These are phyloP conservation scores for Gossypium lobatum DNA, from an alignment of 441 rosid species.

Conservation along the genomic window DNA sequence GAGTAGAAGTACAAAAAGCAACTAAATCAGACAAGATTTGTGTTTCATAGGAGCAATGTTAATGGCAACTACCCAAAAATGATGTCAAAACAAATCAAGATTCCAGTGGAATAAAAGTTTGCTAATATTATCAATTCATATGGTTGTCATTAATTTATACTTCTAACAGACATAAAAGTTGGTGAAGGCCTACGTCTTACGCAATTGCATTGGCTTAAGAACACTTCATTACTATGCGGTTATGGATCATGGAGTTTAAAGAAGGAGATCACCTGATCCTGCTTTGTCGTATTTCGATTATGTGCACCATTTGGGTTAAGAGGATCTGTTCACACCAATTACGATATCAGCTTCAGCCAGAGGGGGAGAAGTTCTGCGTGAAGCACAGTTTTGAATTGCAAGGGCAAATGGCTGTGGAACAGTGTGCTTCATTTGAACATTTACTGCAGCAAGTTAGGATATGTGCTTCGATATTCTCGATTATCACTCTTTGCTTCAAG, in stretches of 20 bases:
- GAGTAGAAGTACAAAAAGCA: constrained; percentile 50
- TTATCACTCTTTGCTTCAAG: constrained; percentile 24
- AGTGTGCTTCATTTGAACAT: constrained; percentile 55
- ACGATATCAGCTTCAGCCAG: constrained; percentile 31
- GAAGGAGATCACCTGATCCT: constrained; percentile 39
- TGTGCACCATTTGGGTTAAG: constrained; percentile 30
- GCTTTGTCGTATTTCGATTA: constrained; percentile 30
- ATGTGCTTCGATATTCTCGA: constrained; percentile 32
- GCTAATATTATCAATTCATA: not conserved
- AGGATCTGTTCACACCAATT: constrained; percentile 28
- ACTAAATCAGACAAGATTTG: constrained; percentile 13
- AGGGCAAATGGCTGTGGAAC: constrained; percentile 89
- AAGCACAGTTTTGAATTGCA: constrained; percentile 86
- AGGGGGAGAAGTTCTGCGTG: constrained; percentile 49
- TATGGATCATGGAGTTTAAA: not conserved
- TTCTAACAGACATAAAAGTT: not conserved
- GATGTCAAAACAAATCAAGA: not conserved
- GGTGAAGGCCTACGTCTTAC: not conserved
- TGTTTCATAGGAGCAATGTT: no score
- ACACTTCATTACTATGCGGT: not conserved
- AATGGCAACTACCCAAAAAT: no score
- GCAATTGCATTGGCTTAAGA: not conserved
- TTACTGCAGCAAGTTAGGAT: constrained; percentile 36
- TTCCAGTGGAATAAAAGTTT: not conserved
- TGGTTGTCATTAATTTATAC: not conserved